phyloP scores from a whole-genome alignment of 164 flowering plant species.

The Vitis amurensis region DNA sequence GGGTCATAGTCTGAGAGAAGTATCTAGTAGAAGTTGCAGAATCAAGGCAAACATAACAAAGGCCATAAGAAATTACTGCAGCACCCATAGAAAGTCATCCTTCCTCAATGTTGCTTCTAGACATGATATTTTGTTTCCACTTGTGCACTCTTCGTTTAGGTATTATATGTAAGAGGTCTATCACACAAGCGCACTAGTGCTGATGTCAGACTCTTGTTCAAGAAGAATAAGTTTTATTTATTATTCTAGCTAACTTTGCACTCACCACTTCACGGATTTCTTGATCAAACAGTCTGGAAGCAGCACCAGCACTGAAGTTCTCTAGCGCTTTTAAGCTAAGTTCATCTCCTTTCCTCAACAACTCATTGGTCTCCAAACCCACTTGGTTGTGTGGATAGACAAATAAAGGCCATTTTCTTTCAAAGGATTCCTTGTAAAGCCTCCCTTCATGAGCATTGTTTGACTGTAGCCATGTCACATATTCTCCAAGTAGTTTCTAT shows the following conservation, averaged over 20 bases:
- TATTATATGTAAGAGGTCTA: no score
- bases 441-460: constrained; percentile 59
- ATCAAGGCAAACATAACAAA: no score
- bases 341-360: constrained; percentile 43
- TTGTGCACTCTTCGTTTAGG: no score
- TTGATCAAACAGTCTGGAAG: constrained; percentile 79
- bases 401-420: constrained; percentile 69
- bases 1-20: no score
- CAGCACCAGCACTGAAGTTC: constrained; percentile 68
- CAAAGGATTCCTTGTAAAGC: constrained; percentile 58
- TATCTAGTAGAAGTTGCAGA: no score
- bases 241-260: constrained; percentile 1
- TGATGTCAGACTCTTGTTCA: not conserved
- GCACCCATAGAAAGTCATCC: no score
- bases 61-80: no score
- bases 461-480: constrained; percentile 66
- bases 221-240: not conserved
- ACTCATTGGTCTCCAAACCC: constrained; percentile 36
- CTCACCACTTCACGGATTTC: constrained; percentile 93
- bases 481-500: constrained; percentile 72
- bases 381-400: constrained; percentile 25
- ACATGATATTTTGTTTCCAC: no score
- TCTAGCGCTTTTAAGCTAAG: constrained; percentile 49
- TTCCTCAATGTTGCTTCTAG: no score
- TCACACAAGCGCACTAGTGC: no score